These are phyloP conservation scores for Lodderomyces beijingensis DNA, from an alignment of 1,139 yeast species.

Conservation along the genomic window DNA sequence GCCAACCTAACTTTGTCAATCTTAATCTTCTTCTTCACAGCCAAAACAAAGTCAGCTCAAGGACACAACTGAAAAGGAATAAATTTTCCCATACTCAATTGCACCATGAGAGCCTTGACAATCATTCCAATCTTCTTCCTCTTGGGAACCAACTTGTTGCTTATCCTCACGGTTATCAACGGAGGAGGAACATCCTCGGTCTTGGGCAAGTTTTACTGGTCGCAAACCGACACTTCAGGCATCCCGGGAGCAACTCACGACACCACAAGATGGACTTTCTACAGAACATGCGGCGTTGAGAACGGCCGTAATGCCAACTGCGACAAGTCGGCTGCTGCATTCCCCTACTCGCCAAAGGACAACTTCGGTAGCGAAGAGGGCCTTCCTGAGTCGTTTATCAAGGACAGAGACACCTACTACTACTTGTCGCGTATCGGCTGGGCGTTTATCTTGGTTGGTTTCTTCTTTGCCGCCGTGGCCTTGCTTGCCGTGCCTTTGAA, in stretches of 20 bases:
- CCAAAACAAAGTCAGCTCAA: neutral
- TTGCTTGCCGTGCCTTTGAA: slow-evolving; percentile 20
- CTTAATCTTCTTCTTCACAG: too few species aligned
- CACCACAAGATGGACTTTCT: slow-evolving; percentile 65
- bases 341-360: slow-evolving; percentile 60
- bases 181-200: slow-evolving; percentile 52
- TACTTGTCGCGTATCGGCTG: slow-evolving; percentile 64
- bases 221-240: slow-evolving; percentile 62
- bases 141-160: slow-evolving; percentile 45
- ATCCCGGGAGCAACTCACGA: slow-evolving; percentile 31
- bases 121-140: slow-evolving; percentile 28
- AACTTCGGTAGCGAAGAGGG: slow-evolving; percentile 44
- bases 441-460: slow-evolving; percentile 61
- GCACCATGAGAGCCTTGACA: slow-evolving; percentile 11
- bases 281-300: slow-evolving; percentile 52
- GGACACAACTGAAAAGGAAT: neutral
- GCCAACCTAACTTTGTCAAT: too few species aligned
- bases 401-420: slow-evolving; percentile 48
- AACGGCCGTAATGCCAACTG: slow-evolving; percentile 40
- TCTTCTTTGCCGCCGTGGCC: slow-evolving; percentile 52
- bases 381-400: slow-evolving; percentile 46
- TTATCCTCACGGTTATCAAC: slow-evolving; percentile 59
- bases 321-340: slow-evolving; percentile 48
- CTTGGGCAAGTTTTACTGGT: slow-evolving; percentile 60
- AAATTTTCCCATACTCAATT: too few species aligned